Evolutionary conservation across 805 yeast species (phyloP), one percentile per base, ranked within the genome.

Genomic region (Saccharomycopsis synnaedendra): DNA sequence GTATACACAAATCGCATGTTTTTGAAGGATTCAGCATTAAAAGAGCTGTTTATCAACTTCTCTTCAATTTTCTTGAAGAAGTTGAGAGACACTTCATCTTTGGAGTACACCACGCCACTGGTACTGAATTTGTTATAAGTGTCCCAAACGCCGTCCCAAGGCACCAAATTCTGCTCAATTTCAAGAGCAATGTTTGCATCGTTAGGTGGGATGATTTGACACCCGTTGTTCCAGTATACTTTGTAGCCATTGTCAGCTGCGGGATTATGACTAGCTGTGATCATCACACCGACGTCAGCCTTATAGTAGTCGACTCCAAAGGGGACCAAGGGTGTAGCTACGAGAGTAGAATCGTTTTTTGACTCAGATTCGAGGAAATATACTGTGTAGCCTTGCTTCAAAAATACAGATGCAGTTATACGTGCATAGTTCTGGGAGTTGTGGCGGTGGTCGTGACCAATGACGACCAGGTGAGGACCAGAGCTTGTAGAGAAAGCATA

Each of bases 221-320:
- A 90, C 3, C 96, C 97, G 60, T 90, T 90, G 6, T 72, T 68
- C 78, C 93, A 87, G 66, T 93, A 90, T 1, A 90, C 97, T 60
- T 90, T 90, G 65, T 86, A 90, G 0, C 97, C 97, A 56, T 87
- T 87, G 62, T 89, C 97, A 40, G 70, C 69, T 0, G 97, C 95
- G 0, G 96, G 96, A 58, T 88, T 88, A 63, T 88, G 97, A 0
- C 94, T 83, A 0, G 96, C 97, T 1, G 97, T 93, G 59, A 93
- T 80, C 97, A 93, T 90, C 1, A 90, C 83, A 28, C 97, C 98
- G 44, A 80, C 85, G 0, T 81, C 68, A 0, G 95, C 85, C 0
- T 64, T 54, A 47, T 65, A 71, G 32, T 67, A 57, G 53, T 84
- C 85, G 30, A 90, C 82, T 0, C 84, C 78, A 63, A 85, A 90